phyloP scores from a whole-genome alignment of 306 rosid genomes.

The Aeschynomene evenia region DNA sequence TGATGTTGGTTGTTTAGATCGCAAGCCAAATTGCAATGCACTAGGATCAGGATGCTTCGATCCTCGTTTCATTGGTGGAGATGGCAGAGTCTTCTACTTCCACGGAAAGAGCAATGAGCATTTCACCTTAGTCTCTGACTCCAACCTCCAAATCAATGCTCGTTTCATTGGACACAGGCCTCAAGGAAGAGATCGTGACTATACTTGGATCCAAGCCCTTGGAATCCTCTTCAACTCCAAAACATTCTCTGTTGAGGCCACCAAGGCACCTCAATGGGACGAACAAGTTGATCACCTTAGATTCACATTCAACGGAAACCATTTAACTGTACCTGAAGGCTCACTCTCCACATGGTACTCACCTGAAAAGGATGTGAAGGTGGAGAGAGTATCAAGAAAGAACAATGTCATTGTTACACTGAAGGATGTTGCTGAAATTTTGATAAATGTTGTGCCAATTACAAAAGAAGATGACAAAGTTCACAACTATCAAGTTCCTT shows the following conservation, averaged over 20 bases:
- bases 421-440: conserved; percentile 40
- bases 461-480: conserved; percentile 49
- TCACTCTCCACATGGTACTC: conserved; percentile 39
- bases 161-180: conserved; percentile 49
- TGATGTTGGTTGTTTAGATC: conserved; percentile 3
- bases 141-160: conserved; percentile 45
- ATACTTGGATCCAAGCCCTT: conserved; percentile 48
- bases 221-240: conserved; percentile 38
- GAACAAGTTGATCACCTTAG: conserved; percentile 32
- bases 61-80: conserved; percentile 54
- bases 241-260: conserved; percentile 41
- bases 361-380: conserved; percentile 20
- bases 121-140: conserved; percentile 42
- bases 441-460: conserved; percentile 45
- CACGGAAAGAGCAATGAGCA: conserved; percentile 47
- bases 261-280: conserved; percentile 29
- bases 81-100: conserved; percentile 52
- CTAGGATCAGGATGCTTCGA: conserved; percentile 55
- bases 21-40: conserved; percentile 51
- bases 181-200: conserved; percentile 30
- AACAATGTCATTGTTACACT: conserved; percentile 37
- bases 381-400: conserved; percentile 39
- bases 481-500: conserved; percentile 43
- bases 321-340: conserved; percentile 9
- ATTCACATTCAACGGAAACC: conserved; percentile 37